phyloP scores from a whole-genome alignment of 768 basidiomycete genomes.

The Boletellus ananas region DNA sequence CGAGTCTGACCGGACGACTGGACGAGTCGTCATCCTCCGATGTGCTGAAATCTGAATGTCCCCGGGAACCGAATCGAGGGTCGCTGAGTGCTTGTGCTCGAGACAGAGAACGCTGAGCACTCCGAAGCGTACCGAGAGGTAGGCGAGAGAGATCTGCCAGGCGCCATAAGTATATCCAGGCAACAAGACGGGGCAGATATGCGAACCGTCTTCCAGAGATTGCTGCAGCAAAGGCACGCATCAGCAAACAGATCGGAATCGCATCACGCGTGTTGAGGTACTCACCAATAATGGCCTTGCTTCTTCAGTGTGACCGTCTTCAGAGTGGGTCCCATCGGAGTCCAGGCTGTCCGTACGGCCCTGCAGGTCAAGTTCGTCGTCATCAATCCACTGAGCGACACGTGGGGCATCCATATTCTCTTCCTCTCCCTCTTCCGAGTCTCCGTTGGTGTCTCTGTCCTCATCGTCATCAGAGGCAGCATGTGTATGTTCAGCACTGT shows the following conservation, averaged over 20 bases:
- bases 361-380: slow-evolving; percentile 35
- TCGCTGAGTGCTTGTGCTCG: slow-evolving; percentile 39
- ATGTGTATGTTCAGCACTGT: not conserved
- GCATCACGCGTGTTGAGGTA: not conserved
- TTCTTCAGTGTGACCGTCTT: not conserved
- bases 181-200: not conserved
- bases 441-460: slow-evolving; percentile 29
- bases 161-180: slow-evolving; percentile 6
- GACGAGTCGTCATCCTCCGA: slow-evolving; percentile 12
- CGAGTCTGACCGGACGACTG: slow-evolving; percentile 11
- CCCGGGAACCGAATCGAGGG: slow-evolving; percentile 35
- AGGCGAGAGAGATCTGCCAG: slow-evolving; percentile 52
- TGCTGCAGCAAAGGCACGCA: slow-evolving; percentile 11
- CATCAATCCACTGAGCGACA: slow-evolving; percentile 60
- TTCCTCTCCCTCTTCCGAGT: not conserved
- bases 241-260: not conserved
- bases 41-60: slow-evolving; percentile 6
- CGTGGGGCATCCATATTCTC: slow-evolving; percentile 44
- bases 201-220: slow-evolving; percentile 28
- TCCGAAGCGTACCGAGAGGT: slow-evolving; percentile 61
- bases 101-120: slow-evolving; percentile 56
- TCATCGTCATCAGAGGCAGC: slow-evolving; percentile 24
- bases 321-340: slow-evolving; percentile 15
- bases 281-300: slow-evolving; percentile 18
- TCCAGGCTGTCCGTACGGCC: slow-evolving; percentile 1